Conservation (phyloP, 2,329 filamentous ascomycete genomes). For the Kalaharituber pfeilii region DNA sequence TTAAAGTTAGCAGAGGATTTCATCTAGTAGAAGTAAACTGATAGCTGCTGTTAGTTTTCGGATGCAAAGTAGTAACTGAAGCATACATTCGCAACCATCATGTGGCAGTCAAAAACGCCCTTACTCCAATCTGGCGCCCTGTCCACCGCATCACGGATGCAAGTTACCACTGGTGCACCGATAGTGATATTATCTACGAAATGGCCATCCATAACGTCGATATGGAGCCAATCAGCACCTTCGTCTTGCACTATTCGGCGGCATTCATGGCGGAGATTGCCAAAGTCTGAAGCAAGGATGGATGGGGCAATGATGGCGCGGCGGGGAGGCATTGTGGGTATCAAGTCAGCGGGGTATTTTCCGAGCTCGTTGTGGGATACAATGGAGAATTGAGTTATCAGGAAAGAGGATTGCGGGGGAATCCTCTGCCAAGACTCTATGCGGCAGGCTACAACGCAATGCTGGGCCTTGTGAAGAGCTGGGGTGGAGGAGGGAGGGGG, state of each 20-base stretch:
- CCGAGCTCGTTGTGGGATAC: not conserved
- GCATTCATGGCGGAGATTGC: slow-evolving; percentile 70
- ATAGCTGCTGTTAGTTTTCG: not conserved
- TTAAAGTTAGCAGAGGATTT: not conserved
- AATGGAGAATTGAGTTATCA: too few relatives aligned
- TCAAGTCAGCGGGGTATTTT: not conserved
- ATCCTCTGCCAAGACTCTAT: too few relatives aligned
- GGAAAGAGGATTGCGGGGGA: too few relatives aligned
- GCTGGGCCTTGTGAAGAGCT: too few relatives aligned
- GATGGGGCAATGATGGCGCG: slow-evolving; percentile 90
- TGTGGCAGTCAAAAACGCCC: slow-evolving; percentile 97
- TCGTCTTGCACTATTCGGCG: slow-evolving; percentile 58
- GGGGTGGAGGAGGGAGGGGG: too few relatives aligned
- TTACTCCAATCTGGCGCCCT: slow-evolving; percentile 46
- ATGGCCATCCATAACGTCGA: slow-evolving; percentile 94
- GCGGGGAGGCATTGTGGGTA: slow-evolving; percentile 53
- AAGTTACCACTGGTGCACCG: slow-evolving; percentile 83
- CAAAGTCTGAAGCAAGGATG: slow-evolving; percentile 96
- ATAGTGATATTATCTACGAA: slow-evolving; percentile 99
- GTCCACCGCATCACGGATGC: slow-evolving; percentile 74
- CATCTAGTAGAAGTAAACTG: not conserved
- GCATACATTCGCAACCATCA: slow-evolving; percentile 95
- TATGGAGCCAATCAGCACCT: slow-evolving; percentile 82
- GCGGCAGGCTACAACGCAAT: too few relatives aligned
- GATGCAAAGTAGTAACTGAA: not conserved